Percentiles rank a stretch among this genome's conserved stretches.
Conservation (phyloP, 1,284 basidiomycete genomes). For the Prillingera fragicola region DNA sequence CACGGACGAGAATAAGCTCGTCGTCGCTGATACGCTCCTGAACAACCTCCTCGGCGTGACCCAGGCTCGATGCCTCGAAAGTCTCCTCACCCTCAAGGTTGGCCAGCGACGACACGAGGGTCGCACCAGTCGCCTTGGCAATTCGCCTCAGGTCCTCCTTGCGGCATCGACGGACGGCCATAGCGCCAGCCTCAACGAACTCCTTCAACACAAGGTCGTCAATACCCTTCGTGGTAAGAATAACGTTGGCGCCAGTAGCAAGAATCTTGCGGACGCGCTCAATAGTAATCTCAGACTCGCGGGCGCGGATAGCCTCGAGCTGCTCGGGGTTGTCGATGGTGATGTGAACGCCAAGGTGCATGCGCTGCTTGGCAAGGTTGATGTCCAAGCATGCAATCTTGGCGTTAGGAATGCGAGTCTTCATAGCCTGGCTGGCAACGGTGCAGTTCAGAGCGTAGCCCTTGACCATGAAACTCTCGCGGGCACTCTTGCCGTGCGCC, state of each 20-base stretch:
- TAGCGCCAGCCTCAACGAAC: conserved; percentile 97
- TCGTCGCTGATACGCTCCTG: conserved; percentile 99
- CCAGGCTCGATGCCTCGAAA: conserved; percentile 85
- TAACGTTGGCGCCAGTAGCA: conserved; percentile 91
- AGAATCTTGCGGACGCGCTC: conserved; percentile 96
- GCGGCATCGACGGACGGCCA: conserved; percentile 94
- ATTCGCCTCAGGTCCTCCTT: conserved; percentile 97
- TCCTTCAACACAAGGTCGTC: conserved; percentile 98
- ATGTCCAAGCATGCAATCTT: conserved; percentile 99
- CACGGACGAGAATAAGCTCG: conserved; percentile 94
- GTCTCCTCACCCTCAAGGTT: conserved; percentile 98
- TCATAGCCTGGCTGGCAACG: conserved; percentile 99
- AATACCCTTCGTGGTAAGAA: conserved; percentile 97
- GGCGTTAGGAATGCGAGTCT: conserved; percentile 83
- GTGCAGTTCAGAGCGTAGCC: conserved; percentile 99
- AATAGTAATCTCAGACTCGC: conserved; percentile 93
- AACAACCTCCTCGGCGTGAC: conserved; percentile 87
- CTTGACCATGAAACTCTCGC: conserved; percentile 90
- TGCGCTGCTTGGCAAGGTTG: conserved; percentile 92
- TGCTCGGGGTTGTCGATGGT: conserved; percentile 96
- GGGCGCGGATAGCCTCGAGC: conserved; percentile 89
- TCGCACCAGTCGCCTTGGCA: conserved; percentile 94
- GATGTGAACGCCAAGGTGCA: conserved; percentile 98
- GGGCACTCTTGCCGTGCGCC: conserved; percentile 92
- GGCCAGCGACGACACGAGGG: conserved; percentile 84